Conservation (phyloP, 768 basidiomycete genomes). For the Phanerochaete carnosa region DNA sequence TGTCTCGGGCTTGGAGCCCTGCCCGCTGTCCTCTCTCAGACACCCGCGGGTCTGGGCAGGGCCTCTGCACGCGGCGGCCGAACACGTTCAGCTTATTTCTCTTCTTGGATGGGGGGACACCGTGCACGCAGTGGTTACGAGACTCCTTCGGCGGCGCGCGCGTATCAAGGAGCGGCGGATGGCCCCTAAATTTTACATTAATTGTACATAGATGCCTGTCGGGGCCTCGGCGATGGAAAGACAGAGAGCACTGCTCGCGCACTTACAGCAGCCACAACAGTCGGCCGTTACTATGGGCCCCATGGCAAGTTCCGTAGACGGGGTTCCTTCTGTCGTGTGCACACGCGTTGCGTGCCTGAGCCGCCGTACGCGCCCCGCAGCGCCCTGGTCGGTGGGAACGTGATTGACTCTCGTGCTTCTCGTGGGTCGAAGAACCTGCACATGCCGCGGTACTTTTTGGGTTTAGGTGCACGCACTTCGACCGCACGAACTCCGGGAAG, state of each 20-base stretch:
- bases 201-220: not conserved
- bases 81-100: not conserved
- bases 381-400: not conserved
- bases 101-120: not conserved
- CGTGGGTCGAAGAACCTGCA: not conserved
- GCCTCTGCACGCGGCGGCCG: not conserved
- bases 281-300: constrained; percentile 2
- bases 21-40: no score
- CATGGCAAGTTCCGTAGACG: not conserved
- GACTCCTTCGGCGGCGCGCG: not conserved
- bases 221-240: not conserved
- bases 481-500: constrained; percentile 1
- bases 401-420: constrained; percentile 8
- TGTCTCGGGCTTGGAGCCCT: not conserved
- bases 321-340: not conserved
- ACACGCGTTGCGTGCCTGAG: not conserved
- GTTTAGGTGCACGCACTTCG: not conserved
- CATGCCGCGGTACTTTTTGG: not conserved
- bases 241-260: not conserved
- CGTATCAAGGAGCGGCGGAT: not conserved
- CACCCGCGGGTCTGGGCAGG: not conserved
- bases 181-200: not conserved
- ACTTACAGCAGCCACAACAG: not conserved
- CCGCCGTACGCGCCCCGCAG: not conserved
- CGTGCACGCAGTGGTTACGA: not conserved